Percentiles rank a stretch among this genome's conserved stretches.
Evolutionary conservation across 371 early-diverging fungal genomes (phyloP).

Genomic region (Lichtheimia ornata): DNA sequence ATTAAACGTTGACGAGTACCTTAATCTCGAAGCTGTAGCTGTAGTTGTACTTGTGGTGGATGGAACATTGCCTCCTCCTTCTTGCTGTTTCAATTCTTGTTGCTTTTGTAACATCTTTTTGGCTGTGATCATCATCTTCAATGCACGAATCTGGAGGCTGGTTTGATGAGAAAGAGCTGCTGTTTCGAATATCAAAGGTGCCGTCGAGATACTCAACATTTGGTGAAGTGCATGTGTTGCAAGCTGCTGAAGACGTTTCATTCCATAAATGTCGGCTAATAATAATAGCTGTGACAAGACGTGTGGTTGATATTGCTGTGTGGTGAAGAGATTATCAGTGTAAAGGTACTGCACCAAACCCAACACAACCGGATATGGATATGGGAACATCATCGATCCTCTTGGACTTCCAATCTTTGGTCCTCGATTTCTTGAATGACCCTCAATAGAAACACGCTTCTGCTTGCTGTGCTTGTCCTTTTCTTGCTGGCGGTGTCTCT

Average conservation of each 20-base stretch:
- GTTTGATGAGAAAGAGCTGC: constrained; percentile 53
- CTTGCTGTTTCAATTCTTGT: constrained; percentile 4
- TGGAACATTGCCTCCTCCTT: not conserved
- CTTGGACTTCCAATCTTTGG: constrained; percentile 10
- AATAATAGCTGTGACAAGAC: constrained; percentile 59
- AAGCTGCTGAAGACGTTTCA: constrained; percentile 53
- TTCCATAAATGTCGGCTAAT: constrained; percentile 56
- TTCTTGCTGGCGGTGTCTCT: constrained; percentile 15
- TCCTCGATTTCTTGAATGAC: not conserved
- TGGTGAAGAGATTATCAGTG: constrained; percentile 60
- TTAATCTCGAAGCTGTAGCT: too few species aligned
- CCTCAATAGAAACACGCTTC: not conserved
- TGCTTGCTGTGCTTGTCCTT: not conserved
- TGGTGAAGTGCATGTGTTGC: constrained; percentile 54
- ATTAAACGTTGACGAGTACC: too few species aligned
- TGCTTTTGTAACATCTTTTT: constrained; percentile 31
- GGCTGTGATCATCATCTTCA: constrained; percentile 48
- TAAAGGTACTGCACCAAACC: constrained; percentile 66
- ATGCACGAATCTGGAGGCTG: constrained; percentile 53
- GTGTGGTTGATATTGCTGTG: constrained; percentile 50
- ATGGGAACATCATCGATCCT: constrained; percentile 44
- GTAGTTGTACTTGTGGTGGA: too few species aligned
- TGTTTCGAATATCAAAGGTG: constrained; percentile 58
- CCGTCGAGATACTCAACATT: constrained; percentile 55
- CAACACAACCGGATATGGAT: constrained; percentile 54